These are phyloP conservation scores for Xylaria sp. DNA, from an alignment of 2,329 filamentous ascomycete species.

Conservation along the genomic window DNA sequence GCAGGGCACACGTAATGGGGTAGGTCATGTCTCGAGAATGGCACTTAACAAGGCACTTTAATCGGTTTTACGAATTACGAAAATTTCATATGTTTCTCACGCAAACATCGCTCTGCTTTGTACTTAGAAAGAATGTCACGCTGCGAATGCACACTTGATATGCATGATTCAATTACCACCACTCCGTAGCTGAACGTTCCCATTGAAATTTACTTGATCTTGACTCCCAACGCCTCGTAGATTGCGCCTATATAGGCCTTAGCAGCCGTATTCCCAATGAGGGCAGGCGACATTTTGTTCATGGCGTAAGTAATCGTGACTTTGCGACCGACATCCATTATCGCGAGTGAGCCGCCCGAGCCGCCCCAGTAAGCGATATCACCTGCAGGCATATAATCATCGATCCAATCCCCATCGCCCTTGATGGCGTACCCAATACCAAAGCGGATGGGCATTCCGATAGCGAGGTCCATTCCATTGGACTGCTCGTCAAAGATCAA, in stretches of 20 bases:
- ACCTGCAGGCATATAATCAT: slow-evolving; percentile 51
- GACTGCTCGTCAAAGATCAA: slow-evolving; percentile 59
- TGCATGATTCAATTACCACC: background rate
- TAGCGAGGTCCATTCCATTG: slow-evolving; percentile 54
- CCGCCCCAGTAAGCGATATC: slow-evolving; percentile 43
- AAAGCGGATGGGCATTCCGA: slow-evolving; percentile 51
- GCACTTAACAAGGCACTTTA: background rate
- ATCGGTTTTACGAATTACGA: background rate
- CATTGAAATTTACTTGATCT: slow-evolving; percentile 9
- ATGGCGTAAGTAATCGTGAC: slow-evolving; percentile 45
- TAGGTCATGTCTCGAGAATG: background rate
- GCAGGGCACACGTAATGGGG: background rate
- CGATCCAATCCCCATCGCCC: slow-evolving; percentile 43
- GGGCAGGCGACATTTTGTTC: slow-evolving; percentile 35
- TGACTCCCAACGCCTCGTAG: slow-evolving; percentile 42
- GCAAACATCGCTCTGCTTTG: background rate
- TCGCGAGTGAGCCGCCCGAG: slow-evolving; percentile 41
- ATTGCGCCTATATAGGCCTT: slow-evolving; percentile 40
- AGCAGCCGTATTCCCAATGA: slow-evolving; percentile 37
- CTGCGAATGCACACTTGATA: background rate
- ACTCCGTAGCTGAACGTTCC: background rate
- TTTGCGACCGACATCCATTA: slow-evolving; percentile 42
- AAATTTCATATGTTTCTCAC: background rate
- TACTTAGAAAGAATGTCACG: background rate
- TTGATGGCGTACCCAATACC: slow-evolving; percentile 57